Percentiles rank a stretch among this genome's conserved stretches.
phyloP scores from a whole-genome alignment of 2,329 filamentous ascomycete species.

The Beauveria rudraprayagi region DNA sequence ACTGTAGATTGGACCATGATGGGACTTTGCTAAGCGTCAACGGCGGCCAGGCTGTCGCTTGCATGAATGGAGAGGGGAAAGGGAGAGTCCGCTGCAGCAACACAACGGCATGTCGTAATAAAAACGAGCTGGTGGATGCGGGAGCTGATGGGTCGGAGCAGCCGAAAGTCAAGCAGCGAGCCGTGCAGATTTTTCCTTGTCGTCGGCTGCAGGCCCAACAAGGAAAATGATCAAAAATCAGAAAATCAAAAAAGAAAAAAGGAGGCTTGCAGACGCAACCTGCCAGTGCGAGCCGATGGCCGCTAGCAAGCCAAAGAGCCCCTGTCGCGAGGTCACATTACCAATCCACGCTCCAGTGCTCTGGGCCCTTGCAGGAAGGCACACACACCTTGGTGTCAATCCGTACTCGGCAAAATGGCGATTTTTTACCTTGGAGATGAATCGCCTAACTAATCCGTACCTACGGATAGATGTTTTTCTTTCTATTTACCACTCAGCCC shows the following conservation, averaged over 20 bases:
- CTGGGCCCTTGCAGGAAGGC: background rate
- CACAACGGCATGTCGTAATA: background rate
- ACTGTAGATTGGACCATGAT: background rate
- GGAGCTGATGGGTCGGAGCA: background rate
- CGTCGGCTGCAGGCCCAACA: background rate
- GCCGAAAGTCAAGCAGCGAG: background rate
- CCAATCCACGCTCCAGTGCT: background rate
- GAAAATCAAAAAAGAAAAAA: background rate
- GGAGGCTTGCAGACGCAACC: constrained; percentile 3
- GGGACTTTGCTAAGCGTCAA: background rate
- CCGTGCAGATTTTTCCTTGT: background rate
- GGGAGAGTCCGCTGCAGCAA: background rate
- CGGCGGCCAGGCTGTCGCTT: background rate
- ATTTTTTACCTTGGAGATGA: too few relatives aligned
- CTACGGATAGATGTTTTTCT: too few relatives aligned
- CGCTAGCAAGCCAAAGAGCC: background rate
- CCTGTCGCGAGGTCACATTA: constrained; percentile 8
- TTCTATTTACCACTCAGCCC: too few relatives aligned
- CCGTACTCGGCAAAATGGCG: too few relatives aligned
- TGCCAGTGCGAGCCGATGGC: constrained; percentile 1
- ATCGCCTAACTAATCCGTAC: too few relatives aligned
- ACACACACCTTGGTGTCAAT: too few relatives aligned
- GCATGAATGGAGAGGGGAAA: background rate
- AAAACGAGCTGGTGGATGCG: background rate
- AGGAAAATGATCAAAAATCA: background rate